Percentiles rank a stretch among this genome's conserved stretches.
Evolutionary conservation across 2,329 filamentous ascomycete species (phyloP).

Genomic region (Trichoderma simmonsii): DNA sequence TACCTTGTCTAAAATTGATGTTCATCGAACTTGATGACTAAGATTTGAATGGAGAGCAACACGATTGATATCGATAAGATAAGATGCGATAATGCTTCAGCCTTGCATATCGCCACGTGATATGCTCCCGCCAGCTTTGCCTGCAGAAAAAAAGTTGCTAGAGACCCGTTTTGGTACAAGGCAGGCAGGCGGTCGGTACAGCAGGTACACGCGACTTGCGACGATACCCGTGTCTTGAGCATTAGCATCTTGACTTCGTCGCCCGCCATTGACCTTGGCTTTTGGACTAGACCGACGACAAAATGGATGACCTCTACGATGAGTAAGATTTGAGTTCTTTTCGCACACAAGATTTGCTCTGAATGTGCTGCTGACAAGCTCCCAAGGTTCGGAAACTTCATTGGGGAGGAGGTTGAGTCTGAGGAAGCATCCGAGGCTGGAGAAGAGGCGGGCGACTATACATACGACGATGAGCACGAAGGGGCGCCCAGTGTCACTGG

Average conservation of each 20-base stretch:
- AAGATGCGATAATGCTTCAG: constrained; percentile 8
- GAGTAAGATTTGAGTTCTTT: constrained; percentile 56
- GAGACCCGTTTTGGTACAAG: constrained; percentile 12
- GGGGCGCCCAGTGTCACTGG: constrained; percentile 61
- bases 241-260: constrained; percentile 17
- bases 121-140: not conserved
- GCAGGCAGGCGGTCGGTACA: constrained; percentile 5
- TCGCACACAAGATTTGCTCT: not conserved
- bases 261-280: constrained; percentile 24
- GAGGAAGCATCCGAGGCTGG: constrained; percentile 81
- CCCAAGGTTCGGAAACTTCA: constrained; percentile 91
- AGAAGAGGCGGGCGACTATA: constrained; percentile 71
- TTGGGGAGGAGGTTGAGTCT: constrained; percentile 82
- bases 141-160: constrained; percentile 23
- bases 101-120: constrained; percentile 22
- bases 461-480: constrained; percentile 74
- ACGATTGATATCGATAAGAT: not conserved
- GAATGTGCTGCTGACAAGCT: not conserved
- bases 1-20: not conserved
- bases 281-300: constrained; percentile 24
- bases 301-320: constrained; percentile 95
- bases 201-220: constrained; percentile 20
- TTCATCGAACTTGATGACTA: not conserved
- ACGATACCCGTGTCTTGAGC: constrained; percentile 20
- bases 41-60: no score